A percentile compares a stretch with the other conserved stretches of the same genome.
phyloP scores from a whole-genome alignment of 2,329 filamentous ascomycete genomes.

The Capronia americana region DNA sequence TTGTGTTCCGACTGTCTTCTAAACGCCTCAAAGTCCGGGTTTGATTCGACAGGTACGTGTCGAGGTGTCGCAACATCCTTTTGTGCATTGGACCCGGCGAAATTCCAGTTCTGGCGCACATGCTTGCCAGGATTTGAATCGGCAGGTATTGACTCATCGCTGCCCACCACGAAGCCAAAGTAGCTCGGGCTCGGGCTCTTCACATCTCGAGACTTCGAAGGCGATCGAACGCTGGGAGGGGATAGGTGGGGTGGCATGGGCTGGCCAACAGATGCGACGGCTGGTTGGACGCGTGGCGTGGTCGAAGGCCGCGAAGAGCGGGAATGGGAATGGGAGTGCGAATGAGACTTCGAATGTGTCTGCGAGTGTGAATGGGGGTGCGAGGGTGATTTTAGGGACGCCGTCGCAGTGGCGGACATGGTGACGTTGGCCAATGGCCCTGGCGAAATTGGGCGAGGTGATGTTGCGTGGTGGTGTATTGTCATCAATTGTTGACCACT shows the following conservation, averaged over 20 bases:
- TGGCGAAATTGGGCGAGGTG: conserved; percentile 18
- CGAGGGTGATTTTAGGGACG: conserved; percentile 38
- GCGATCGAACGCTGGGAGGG: conserved; percentile 48
- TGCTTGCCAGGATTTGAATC: conserved; percentile 66
- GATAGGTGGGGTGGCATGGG: conserved; percentile 60
- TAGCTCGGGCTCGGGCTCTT: conserved; percentile 75
- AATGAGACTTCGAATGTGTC: conserved; percentile 38
- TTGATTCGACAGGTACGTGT: conserved; percentile 73
- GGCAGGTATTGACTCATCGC: conserved; percentile 62
- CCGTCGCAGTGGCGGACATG: conserved; percentile 43
- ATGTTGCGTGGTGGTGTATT: conserved; percentile 19
- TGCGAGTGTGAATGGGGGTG: conserved; percentile 37
- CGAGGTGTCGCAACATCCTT: conserved; percentile 72
- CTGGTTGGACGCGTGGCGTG: conserved; percentile 62
- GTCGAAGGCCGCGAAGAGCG: conserved; percentile 42
- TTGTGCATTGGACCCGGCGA: conserved; percentile 72
- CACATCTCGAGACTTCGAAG: conserved; percentile 44
- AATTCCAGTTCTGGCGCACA: conserved; percentile 75
- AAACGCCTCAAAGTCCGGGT: conserved; percentile 83
- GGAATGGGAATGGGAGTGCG: conserved; percentile 38
- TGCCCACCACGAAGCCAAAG: conserved; percentile 76
- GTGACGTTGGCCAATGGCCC: conserved; percentile 23
- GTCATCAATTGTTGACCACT: conserved; percentile 19
- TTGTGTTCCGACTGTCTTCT: conserved; percentile 68
- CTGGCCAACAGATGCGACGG: conserved; percentile 63